phyloP scores from a whole-genome alignment of 2,329 filamentous ascomycete genomes.

The Colletotrichum navitas region DNA sequence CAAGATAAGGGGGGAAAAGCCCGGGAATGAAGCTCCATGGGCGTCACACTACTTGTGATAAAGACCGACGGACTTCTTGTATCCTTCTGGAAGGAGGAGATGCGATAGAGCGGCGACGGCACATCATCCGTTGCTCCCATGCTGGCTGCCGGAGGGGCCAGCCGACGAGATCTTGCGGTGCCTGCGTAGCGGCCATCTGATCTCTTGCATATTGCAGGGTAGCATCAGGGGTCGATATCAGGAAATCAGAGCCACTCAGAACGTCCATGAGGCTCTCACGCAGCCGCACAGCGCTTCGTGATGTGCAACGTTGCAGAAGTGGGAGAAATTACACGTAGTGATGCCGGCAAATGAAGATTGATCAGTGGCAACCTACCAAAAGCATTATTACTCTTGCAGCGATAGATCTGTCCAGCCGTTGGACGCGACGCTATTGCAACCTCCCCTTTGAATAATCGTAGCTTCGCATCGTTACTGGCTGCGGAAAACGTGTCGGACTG shows the following conservation, averaged over 20 bases:
- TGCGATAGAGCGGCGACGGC: conserved; percentile 9
- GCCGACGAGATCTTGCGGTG: neutral
- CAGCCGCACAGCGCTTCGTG: neutral
- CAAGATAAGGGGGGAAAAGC: neutral
- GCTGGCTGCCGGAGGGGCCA: neutral
- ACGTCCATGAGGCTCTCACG: conserved; percentile 20
- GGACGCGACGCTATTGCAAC: neutral
- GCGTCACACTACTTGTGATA: neutral
- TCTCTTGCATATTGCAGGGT: conserved; percentile 33
- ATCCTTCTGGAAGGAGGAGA: conserved; percentile 14
- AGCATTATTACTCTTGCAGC: neutral
- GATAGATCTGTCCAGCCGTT: neutral
- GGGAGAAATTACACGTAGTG: neutral
- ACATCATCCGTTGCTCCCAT: conserved; percentile 18
- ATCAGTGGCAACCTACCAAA: neutral
- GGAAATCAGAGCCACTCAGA: neutral
- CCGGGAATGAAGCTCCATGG: neutral
- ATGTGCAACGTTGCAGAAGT: conserved; percentile 34
- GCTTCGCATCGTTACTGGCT: neutral
- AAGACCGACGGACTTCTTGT: neutral
- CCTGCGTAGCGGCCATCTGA: conserved; percentile 31
- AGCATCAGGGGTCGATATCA: neutral
- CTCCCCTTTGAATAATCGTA: neutral
- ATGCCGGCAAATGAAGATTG: neutral
- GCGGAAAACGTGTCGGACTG: neutral